Conservation (phyloP, 768 basidiomycete genomes). For the Pholiota molesta region DNA sequence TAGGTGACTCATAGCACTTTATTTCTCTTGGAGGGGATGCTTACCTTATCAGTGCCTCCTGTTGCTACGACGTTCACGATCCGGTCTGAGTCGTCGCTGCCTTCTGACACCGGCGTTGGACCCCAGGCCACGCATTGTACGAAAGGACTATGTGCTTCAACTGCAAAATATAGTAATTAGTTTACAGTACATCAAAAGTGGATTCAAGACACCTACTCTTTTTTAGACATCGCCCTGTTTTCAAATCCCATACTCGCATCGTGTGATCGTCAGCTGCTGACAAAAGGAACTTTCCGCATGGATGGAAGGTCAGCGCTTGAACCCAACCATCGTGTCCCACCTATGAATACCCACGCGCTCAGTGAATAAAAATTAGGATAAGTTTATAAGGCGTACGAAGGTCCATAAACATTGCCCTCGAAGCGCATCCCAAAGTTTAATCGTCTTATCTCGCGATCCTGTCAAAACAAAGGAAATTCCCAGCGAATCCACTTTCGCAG, state of each 20-base stretch:
- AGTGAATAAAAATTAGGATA: conserved; percentile 9
- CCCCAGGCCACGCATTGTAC: conserved; percentile 86
- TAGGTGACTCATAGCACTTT: not conserved
- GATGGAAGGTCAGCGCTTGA: conserved; percentile 86
- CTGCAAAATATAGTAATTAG: conserved; percentile 17
- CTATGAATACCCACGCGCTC: conserved; percentile 31
- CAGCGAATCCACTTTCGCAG: conserved; percentile 30
- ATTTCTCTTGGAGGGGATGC: not conserved
- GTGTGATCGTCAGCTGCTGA: conserved; percentile 94
- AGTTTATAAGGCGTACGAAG: conserved; percentile 52
- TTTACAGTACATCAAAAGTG: not conserved
- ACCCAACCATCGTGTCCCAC: conserved; percentile 91
- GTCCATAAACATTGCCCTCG: conserved; percentile 81
- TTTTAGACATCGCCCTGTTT: conserved; percentile 83
- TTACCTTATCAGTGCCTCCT: conserved; percentile 63
- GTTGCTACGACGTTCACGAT: conserved; percentile 71
- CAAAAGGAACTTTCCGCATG: conserved; percentile 86
- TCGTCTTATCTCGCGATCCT: conserved; percentile 88
- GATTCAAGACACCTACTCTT: conserved; percentile 31
- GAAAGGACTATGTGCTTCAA: conserved; percentile 88
- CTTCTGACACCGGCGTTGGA: conserved; percentile 37
- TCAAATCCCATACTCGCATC: conserved; percentile 87
- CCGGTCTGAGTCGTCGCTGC: conserved; percentile 54
- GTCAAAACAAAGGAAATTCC: conserved; percentile 67
- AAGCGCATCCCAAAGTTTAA: conserved; percentile 88